A percentile compares a stretch with the other conserved stretches of the same genome.
Conservation (phyloP, 179 eudicot species). For the Camellia oleifera region DNA sequence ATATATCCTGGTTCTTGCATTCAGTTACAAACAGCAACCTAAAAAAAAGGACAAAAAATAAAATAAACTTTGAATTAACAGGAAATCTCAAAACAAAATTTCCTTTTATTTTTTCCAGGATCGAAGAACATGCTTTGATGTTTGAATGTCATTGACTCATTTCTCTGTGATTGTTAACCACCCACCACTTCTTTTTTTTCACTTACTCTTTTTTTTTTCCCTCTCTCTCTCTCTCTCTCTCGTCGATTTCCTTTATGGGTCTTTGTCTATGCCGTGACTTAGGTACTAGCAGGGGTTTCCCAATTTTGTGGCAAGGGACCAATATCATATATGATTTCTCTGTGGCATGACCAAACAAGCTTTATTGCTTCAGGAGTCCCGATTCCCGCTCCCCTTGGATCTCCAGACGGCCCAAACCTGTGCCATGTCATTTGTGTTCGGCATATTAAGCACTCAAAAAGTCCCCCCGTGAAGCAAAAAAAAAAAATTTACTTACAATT, state of each 20-base stretch:
- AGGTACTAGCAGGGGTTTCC: constrained; percentile 66
- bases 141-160: not conserved
- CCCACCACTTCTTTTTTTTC: not conserved
- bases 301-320: constrained; percentile 82
- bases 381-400: constrained; percentile 97
- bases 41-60: no score
- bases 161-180: not conserved
- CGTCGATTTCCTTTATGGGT: not conserved
- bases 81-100: no score
- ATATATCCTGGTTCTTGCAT: no score
- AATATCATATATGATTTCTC: constrained; percentile 85
- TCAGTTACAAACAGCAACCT: no score
- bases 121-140: not conserved
- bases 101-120: no score
- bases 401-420: constrained; percentile 99
- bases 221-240: not conserved
- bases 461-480: not conserved
- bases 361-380: constrained; percentile 98
- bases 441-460: constrained; percentile 1
- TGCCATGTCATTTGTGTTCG: not conserved
- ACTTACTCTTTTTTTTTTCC: no score
- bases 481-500: not conserved
- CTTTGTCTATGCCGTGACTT: not conserved
- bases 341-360: constrained; percentile 98
- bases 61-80: no score